Evolutionary conservation across 352 stramenopile genomes (phyloP).

Genomic region (Phytophthora megakarya): DNA sequence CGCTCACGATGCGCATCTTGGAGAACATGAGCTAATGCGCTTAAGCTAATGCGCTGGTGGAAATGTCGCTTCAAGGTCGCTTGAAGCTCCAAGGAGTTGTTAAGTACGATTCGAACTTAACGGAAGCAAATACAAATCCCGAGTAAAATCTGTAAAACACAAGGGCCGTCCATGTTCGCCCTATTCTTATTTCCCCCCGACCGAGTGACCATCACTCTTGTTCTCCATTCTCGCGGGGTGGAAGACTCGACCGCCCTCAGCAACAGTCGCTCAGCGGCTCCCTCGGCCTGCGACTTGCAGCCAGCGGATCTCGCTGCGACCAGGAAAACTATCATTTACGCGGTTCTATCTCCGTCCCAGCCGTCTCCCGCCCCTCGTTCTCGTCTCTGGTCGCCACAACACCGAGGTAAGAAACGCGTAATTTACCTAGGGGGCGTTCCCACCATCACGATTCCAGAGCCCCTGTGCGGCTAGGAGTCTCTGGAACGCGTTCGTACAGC

Average conservation of each 20-base stretch:
- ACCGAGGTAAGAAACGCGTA: conserved; percentile 48
- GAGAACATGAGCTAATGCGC: too few relatives aligned
- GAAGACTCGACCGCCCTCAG: conserved; percentile 29
- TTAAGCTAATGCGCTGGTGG: conserved; percentile 2
- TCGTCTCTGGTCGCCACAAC: conserved; percentile 33
- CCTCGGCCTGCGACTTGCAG: conserved; percentile 22
- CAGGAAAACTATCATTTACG: conserved; percentile 45
- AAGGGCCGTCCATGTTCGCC: not conserved
- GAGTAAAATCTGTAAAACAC: conserved; percentile 1
- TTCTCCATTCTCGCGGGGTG: conserved; percentile 9
- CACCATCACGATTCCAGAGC: not conserved
- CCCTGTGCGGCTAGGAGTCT: not conserved
- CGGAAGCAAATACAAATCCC: not conserved
- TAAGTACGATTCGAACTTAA: conserved; percentile 22
- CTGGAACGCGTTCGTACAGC: not conserved
- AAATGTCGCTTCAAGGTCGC: conserved; percentile 21
- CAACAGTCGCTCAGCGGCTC: conserved; percentile 27
- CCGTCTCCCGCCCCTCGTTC: conserved; percentile 8
- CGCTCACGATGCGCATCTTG: conserved; percentile 29
- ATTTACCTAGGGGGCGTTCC: conserved; percentile 33
- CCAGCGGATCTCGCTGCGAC: conserved; percentile 10
- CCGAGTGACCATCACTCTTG: conserved; percentile 43
- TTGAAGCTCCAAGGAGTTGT: not conserved
- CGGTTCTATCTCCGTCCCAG: conserved; percentile 17
- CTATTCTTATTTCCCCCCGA: conserved; percentile 25